Conservation (phyloP, 108 stramenopile genomes). For the Conticribra guillardii region DNA sequence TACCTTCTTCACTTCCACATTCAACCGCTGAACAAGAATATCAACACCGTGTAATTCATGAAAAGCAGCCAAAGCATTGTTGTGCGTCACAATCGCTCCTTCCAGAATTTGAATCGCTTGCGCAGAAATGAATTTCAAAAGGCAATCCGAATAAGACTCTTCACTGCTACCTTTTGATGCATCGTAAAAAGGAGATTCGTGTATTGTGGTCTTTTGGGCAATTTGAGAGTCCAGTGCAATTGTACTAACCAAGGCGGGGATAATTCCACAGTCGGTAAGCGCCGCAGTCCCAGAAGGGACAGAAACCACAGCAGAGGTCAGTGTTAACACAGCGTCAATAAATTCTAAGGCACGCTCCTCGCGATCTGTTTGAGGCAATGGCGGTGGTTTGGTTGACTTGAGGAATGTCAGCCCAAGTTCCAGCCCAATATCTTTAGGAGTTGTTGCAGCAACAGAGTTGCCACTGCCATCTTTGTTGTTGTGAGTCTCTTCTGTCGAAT, state of each 20-base stretch:
- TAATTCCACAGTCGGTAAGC: constrained; percentile 91
- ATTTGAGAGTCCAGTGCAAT: constrained; percentile 67
- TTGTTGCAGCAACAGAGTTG: no score
- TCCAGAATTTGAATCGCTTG: constrained; percentile 94
- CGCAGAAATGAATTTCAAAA: constrained; percentile 72
- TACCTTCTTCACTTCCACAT: constrained; percentile 58
- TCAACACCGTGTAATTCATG: constrained; percentile 87
- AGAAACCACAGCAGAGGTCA: constrained; percentile 85
- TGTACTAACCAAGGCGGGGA: constrained; percentile 87
- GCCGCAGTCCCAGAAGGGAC: constrained; percentile 85
- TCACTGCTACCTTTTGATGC: constrained; percentile 1
- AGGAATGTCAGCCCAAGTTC: constrained; percentile 90
- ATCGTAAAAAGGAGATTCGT: constrained; percentile 8
- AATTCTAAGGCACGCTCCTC: constrained; percentile 73
- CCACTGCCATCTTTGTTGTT: constrained; percentile 1
- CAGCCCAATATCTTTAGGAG: constrained; percentile 52
- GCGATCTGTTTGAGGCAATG: constrained; percentile 52
- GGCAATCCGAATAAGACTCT: constrained; percentile 42
- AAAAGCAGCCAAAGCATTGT: constrained; percentile 83
- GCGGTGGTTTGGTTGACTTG: constrained; percentile 67
- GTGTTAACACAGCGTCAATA: constrained; percentile 84
- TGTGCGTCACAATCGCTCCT: constrained; percentile 86
- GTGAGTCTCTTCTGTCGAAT: neutral
- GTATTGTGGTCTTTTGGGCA: constrained; percentile 21
- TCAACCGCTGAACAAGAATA: constrained; percentile 67